Evolutionary conservation across 371 early-diverging fungal genomes (phyloP).

Genomic region (Nosema muscidifuracis): DNA sequence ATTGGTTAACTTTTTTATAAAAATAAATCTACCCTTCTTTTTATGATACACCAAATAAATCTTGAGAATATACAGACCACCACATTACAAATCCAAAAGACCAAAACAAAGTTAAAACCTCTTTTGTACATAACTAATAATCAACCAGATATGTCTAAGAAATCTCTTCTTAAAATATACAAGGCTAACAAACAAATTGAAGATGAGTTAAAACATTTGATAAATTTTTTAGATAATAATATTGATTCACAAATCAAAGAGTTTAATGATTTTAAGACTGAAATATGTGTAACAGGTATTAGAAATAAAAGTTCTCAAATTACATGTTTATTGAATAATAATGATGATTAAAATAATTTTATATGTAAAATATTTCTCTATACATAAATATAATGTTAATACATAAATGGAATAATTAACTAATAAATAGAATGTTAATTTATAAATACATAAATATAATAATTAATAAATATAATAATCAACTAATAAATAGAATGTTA

Average conservation of each 20-base stretch:
- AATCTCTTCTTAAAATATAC: neutral
- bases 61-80: neutral
- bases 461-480: too few relatives aligned
- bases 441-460: neutral
- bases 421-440: too few relatives aligned
- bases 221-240: slow-evolving; percentile 20
- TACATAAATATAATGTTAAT: neutral
- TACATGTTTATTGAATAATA: neutral
- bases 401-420: too few relatives aligned
- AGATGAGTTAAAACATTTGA: neutral
- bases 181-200: slow-evolving; percentile 5
- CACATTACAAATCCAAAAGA: neutral
- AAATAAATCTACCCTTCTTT: neutral
- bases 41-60: slow-evolving; percentile 21
- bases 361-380: too few relatives aligned
- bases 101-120: neutral
- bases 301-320: slow-evolving; percentile 5
- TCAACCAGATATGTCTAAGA: neutral
- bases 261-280: neutral
- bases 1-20: neutral
- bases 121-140: neutral
- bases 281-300: neutral
- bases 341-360: too few relatives aligned
- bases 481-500: neutral
- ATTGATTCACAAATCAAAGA: neutral